These are phyloP conservation scores for Warburgia ugandensis DNA, from an alignment of 164 flowering plant genomes.

Conservation along the genomic window DNA sequence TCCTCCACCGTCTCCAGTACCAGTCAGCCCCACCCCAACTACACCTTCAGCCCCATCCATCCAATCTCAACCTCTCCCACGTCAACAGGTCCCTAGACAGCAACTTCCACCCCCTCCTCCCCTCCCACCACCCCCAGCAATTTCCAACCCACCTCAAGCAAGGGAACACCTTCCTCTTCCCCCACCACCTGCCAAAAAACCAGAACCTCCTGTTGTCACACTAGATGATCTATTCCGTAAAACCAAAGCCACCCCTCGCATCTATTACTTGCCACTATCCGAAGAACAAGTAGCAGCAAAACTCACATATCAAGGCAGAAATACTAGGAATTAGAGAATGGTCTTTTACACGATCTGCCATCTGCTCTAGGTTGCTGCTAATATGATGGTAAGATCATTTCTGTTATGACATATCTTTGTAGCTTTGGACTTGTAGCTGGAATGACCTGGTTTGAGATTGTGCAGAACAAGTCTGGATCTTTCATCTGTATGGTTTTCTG, in stretches of 20 bases:
- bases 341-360: not conserved
- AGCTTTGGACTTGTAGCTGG: not conserved
- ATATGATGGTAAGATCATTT: not conserved
- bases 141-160: conserved; percentile 30
- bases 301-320: conserved; percentile 34
- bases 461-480: not conserved
- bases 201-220: conserved; percentile 67
- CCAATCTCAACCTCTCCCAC: conserved; percentile 41
- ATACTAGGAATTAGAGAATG: conserved; percentile 26
- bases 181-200: conserved; percentile 48
- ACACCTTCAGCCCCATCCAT: conserved; percentile 11
- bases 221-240: conserved; percentile 80
- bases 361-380: not conserved
- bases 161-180: conserved; percentile 47
- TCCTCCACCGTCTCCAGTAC: conserved; percentile 32
- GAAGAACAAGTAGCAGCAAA: conserved; percentile 75
- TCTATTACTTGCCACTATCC: conserved; percentile 79
- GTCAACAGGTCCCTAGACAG: conserved; percentile 37
- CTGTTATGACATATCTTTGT: no score
- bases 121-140: conserved; percentile 52
- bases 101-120: conserved; percentile 46
- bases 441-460: no score
- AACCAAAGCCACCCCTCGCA: conserved; percentile 70
- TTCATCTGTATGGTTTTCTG: not conserved
- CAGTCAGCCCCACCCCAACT: conserved; percentile 9